phyloP scores from a whole-genome alignment of 345 rosid species.

The Dipteronia dyeriana region DNA sequence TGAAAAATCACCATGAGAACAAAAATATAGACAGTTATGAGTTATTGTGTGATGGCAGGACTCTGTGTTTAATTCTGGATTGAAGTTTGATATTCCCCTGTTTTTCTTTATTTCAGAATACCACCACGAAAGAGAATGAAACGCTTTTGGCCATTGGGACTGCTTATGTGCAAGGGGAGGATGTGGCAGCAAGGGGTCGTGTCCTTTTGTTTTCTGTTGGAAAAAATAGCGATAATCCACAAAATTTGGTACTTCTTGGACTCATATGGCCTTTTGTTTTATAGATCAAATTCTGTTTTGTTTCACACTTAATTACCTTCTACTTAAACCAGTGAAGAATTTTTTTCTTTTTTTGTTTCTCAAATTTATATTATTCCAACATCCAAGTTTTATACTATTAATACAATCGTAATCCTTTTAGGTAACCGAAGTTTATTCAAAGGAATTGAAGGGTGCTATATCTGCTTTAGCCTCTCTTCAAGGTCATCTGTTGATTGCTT shows the following conservation, averaged over 20 bases:
- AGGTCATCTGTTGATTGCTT: constrained; percentile 91
- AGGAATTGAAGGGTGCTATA: constrained; percentile 95
- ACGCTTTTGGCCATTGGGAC: constrained; percentile 92
- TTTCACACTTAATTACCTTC: background rate
- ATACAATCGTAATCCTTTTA: constrained; percentile 22
- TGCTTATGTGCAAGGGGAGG: constrained; percentile 99
- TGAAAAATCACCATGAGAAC: background rate
- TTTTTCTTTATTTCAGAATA: constrained; percentile 54
- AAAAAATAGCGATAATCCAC: constrained; percentile 64
- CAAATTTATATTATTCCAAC: background rate
- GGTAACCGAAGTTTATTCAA: constrained; percentile 94
- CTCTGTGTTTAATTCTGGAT: background rate
- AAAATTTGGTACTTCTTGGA: constrained; percentile 52
- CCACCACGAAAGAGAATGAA: constrained; percentile 80
- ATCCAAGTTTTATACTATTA: background rate
- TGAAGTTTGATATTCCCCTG: background rate
- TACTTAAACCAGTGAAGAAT: background rate
- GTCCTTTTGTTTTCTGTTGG: constrained; percentile 79
- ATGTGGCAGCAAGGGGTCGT: constrained; percentile 98
- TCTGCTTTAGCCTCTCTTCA: constrained; percentile 98
- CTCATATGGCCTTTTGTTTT: background rate
- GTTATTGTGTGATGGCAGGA: background rate
- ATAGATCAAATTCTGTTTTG: background rate
- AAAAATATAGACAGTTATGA: background rate
- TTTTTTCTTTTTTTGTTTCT: constrained; percentile 21